A percentile compares a stretch with the other conserved stretches of the same genome.
phyloP scores from a whole-genome alignment of 108 stramenopile species.

The Cylindrotheca fusiformis region DNA sequence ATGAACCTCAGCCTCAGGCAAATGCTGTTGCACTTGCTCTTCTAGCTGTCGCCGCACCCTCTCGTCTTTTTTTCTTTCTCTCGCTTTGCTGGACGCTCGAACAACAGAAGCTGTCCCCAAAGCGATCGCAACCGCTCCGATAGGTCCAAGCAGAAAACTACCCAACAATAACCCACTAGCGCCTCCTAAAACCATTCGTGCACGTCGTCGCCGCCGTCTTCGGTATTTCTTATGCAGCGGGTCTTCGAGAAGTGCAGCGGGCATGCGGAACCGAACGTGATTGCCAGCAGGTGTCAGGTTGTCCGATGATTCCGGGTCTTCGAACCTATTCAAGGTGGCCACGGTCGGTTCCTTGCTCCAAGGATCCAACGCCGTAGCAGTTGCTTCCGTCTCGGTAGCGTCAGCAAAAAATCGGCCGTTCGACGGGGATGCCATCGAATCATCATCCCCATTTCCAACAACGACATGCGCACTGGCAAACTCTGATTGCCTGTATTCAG shows the following conservation, averaged over 20 bases:
- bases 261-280: no score
- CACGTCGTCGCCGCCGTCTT: background rate
- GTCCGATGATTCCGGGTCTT: no score
- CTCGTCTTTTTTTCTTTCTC: background rate
- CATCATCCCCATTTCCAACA: no score
- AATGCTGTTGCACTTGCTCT: no score
- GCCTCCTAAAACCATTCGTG: background rate
- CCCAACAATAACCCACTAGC: slow-evolving; percentile 1
- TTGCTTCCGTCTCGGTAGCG: background rate
- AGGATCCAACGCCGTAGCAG: background rate
- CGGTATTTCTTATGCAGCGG: background rate
- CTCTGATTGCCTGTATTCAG: no score
- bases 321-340: no score
- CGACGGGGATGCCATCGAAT: no score
- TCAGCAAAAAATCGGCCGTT: background rate
- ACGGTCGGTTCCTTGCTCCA: background rate
- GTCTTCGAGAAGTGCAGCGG: background rate
- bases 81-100: background rate
- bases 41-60: background rate
- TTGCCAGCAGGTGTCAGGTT: no score
- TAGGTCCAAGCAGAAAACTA: background rate
- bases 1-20: no score
- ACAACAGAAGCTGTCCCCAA: background rate
- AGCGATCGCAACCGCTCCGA: background rate
- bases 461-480: no score